Percentiles rank a stretch among this genome's conserved stretches.
Conservation (phyloP, 306 rosid species). For the Ceratonia siliqua region DNA sequence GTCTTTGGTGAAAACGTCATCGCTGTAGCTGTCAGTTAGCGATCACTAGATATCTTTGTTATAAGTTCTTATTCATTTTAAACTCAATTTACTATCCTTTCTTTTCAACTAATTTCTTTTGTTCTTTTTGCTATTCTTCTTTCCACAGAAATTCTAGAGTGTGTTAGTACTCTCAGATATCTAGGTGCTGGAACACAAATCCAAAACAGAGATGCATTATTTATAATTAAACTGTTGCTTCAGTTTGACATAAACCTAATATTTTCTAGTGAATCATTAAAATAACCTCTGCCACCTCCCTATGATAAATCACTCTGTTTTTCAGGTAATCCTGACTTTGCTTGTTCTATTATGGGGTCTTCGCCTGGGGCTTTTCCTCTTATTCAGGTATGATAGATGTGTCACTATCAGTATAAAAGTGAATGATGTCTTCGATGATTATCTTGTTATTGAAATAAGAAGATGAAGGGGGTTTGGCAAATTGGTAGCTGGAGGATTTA, state of each 20-base stretch:
- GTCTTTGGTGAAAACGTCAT: too few relatives aligned
- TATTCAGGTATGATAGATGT: slow-evolving; percentile 57
- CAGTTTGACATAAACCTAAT: background rate
- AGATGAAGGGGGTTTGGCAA: background rate
- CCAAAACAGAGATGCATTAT: background rate
- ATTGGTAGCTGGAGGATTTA: background rate
- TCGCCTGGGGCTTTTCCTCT: slow-evolving; percentile 75
- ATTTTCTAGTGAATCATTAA: background rate
- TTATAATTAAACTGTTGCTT: background rate
- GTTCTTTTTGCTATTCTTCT: too few relatives aligned
- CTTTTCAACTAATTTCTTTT: too few relatives aligned
- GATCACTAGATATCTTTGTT: too few relatives aligned
- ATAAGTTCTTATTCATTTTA: too few relatives aligned
- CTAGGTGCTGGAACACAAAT: too few relatives aligned
- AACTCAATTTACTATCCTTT: too few relatives aligned
- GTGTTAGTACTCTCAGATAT: too few relatives aligned
- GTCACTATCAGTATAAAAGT: background rate
- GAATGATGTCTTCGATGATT: background rate
- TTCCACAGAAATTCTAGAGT: too few relatives aligned
- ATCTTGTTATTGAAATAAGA: background rate
- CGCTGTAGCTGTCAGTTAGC: too few relatives aligned
- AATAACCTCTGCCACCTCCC: background rate
- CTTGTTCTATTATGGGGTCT: slow-evolving; percentile 91
- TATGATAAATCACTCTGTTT: slow-evolving; percentile 19
- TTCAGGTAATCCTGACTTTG: slow-evolving; percentile 70